Conservation (phyloP, 1,284 basidiomycete genomes). For the Ganoderma boninense region DNA sequence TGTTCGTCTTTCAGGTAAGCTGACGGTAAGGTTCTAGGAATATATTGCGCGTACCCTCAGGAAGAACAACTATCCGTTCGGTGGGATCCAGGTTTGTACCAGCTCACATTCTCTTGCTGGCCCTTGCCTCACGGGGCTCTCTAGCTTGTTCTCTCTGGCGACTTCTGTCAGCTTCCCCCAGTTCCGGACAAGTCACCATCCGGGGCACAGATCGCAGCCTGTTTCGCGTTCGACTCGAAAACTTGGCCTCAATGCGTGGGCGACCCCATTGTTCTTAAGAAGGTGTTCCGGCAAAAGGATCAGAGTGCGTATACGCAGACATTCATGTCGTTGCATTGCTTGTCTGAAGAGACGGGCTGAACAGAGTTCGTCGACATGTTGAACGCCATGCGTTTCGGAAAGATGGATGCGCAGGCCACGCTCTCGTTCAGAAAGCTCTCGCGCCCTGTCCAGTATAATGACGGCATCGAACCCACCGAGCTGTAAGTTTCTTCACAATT, state of each 20-base stretch:
- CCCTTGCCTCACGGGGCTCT: slow-evolving; percentile 2
- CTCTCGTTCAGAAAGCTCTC: slow-evolving; percentile 67
- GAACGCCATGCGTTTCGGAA: slow-evolving; percentile 74
- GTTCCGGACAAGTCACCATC: slow-evolving; percentile 56
- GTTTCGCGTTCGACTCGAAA: slow-evolving; percentile 74
- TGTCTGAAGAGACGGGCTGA: not conserved
- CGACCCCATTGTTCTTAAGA: slow-evolving; percentile 46
- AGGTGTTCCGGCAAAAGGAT: slow-evolving; percentile 55
- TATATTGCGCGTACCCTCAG: slow-evolving; percentile 60
- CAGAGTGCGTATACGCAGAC: slow-evolving; percentile 53
- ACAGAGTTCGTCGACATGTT: slow-evolving; percentile 75
- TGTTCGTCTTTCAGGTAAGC: not conserved
- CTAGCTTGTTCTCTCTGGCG: slow-evolving; percentile 79
- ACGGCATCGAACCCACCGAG: slow-evolving; percentile 86
- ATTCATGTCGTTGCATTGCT: not conserved
- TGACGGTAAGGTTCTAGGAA: slow-evolving; percentile 40
- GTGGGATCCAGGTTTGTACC: slow-evolving; percentile 72
- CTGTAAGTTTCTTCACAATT: slow-evolving; percentile 54
- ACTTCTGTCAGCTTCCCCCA: slow-evolving; percentile 85
- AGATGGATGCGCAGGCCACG: slow-evolving; percentile 55
- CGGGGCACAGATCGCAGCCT: slow-evolving; percentile 43
- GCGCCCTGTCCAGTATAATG: slow-evolving; percentile 65
- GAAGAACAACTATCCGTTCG: slow-evolving; percentile 62
- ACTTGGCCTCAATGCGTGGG: slow-evolving; percentile 63
- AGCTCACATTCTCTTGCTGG: too few species aligned